These are phyloP conservation scores for Sordaria brevicollis DNA, from an alignment of 495 filamentous ascomycete species.

Conservation along the genomic window DNA sequence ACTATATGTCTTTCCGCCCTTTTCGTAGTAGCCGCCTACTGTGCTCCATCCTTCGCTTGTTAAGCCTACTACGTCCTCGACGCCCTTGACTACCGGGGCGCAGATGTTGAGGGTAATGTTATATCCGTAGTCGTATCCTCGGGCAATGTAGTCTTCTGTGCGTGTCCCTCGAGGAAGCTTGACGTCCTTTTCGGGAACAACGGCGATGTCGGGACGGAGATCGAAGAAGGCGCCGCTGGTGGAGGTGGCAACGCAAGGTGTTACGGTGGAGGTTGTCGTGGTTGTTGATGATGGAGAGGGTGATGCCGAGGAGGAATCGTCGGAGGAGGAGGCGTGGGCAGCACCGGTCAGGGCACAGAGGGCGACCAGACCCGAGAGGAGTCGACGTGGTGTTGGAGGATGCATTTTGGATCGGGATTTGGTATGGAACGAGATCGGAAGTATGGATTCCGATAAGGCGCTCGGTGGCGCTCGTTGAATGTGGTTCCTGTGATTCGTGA, in stretches of 20 bases:
- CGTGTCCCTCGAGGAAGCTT: constrained; percentile 1
- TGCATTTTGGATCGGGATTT: constrained; percentile 8
- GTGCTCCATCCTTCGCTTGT: constrained; percentile 58
- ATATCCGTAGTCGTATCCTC: constrained; percentile 71
- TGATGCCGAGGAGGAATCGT: constrained; percentile 4
- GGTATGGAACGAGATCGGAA: background rate
- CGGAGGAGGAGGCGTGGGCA: constrained; percentile 7
- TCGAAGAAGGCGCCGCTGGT: constrained; percentile 78
- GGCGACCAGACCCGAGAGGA: constrained; percentile 6
- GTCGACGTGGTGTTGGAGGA: constrained; percentile 1
- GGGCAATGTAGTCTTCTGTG: constrained; percentile 68
- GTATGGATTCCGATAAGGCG: background rate
- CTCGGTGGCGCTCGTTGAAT: background rate
- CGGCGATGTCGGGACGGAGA: constrained; percentile 60
- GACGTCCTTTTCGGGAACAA: constrained; percentile 39
- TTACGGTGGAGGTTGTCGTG: constrained; percentile 25
- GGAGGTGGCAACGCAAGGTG: constrained; percentile 76
- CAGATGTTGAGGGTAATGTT: constrained; percentile 98
- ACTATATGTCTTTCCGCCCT: constrained; percentile 63
- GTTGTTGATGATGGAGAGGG: background rate
- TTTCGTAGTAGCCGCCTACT: constrained; percentile 82
- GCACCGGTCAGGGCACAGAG: constrained; percentile 10
- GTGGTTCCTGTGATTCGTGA: background rate
- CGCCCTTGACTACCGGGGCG: constrained; percentile 65
- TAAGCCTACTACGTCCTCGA: constrained; percentile 62